Evolutionary conservation across 2,329 filamentous ascomycete species (phyloP), one percentile per base, ranked within the genome.

Genomic region (Pseudogymnoascus sp.): DNA sequence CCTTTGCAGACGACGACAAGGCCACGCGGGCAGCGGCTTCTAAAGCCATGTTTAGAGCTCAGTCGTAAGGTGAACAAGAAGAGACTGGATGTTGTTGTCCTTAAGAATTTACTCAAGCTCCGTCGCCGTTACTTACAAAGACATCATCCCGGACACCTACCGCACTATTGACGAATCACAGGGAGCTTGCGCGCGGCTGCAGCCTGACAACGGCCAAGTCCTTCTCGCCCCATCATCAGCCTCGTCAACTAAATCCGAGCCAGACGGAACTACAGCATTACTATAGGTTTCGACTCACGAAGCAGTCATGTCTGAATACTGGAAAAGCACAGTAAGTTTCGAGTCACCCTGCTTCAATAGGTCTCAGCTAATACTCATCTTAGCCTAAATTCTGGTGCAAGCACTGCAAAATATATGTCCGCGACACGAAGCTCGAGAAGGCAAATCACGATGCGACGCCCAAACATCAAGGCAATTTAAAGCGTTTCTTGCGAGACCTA

Each of bases 361-460:
- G 47, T n/a, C 31, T 33, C 21, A 61, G 35, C 66, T 70, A 65
- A 68, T 59, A 33, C 7, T 21, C n/a, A 21, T 21, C 9, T 58
- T 61, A 86, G 74, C 92, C 92, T 5, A 93, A 88, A 73, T 96
- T 96, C 78, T 97, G 92, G 92, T 99, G 94, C 84, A 97, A 97
- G 75, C 90, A 96, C 79, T 99, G 94, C 83, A 84, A 85, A 71
- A 84, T 83, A 72, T 97, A 86, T 75, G 89, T 99, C 58, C 89
- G 90, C 75, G 94, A 99, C 79, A 97, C 92, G 21, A 87, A 90
- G 68, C 85, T 97, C 74, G 92, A 96, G 74, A 88, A 87, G 68
- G 82, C 86, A 66, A 93, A 97, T 75, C 92, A 97, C 76, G 92
- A 97, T 75, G 84, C 89, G 26, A 96, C 90, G 0, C 87, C 79